phyloP scores from a whole-genome alignment of 1,284 basidiomycete genomes.

The Ganoderma resinaceum region DNA sequence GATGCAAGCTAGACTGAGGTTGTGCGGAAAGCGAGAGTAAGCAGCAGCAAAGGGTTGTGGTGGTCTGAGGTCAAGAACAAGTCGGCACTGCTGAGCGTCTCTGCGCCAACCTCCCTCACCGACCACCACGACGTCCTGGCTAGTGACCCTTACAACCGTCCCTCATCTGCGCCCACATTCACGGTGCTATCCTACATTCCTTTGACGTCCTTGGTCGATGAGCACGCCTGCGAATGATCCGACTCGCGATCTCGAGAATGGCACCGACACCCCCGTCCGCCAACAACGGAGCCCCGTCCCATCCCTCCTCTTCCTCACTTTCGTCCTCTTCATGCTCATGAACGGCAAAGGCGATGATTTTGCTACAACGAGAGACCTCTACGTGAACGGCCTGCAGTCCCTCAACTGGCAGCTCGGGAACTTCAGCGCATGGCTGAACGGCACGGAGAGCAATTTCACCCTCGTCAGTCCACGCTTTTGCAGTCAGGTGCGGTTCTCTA shows the following conservation, averaged over 20 bases:
- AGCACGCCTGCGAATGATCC: constrained; percentile 20
- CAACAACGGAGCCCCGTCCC: constrained; percentile 65
- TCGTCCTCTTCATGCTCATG: constrained; percentile 79
- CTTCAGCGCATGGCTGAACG: constrained; percentile 79
- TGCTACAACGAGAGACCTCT: constrained; percentile 59
- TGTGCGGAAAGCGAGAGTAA: background rate
- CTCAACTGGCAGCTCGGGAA: constrained; percentile 68
- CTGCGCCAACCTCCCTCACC: background rate
- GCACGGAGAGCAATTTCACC: constrained; percentile 68
- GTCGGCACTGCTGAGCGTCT: background rate
- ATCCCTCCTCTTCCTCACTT: constrained; percentile 75
- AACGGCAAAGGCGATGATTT: constrained; percentile 70
- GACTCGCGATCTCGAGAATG: constrained; percentile 27
- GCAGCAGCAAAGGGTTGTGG: background rate
- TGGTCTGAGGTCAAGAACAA: background rate
- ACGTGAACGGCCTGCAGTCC: constrained; percentile 64
- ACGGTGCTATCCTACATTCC: background rate
- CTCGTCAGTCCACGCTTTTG: constrained; percentile 58
- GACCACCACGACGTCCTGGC: background rate
- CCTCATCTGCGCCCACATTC: background rate
- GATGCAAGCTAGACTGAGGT: background rate
- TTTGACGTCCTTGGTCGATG: constrained; percentile 12
- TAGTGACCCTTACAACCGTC: background rate
- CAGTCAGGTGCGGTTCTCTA: constrained; percentile 10
- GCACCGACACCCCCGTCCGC: constrained; percentile 27